Evolutionary conservation across 169 alveolate genomes (phyloP), one percentile per base, ranked within the genome.

Genomic region (Plasmodium gaboni): DNA sequence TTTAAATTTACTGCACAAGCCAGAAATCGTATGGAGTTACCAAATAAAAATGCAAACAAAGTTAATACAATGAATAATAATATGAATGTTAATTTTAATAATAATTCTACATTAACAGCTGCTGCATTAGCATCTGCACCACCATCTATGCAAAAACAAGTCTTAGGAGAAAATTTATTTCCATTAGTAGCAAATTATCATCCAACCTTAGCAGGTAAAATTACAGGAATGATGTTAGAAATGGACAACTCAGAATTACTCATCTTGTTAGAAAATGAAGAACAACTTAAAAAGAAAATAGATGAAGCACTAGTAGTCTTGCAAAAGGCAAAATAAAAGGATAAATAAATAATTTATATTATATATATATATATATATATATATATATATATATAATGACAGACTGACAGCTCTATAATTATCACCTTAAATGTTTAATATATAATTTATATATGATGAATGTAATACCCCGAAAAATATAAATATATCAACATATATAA

Each of bases 201-300:
- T 87, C 99, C 99, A 0, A 98, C 97, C 28, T 93, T 97, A 85
- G 99, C 99, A 1, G 99, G 98, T 8, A 97, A 97, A 91, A 97
- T 97, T 48, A 97, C 98, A 1, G 99, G 99, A 6, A 97, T 97
- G 99, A 97, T 97, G 99, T 92, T 97, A 69, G 99, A 97, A 89
- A 97, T 97, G 98, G 99, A 97, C 94, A 97, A 97, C 95, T 93
- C 94, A 61, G 99, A 97, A 94, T 94, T 97, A 59, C 80, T 97
- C 87, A 96, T 95, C 69, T 93, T 97, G 70, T 92, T 97, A 70
- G 98, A 95, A 72, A 93, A 96, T 80, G 98, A 96, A 51, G 93
- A 92, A 32, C 98, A 96, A 91, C 95, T 97, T 38, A 96, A 96
- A 89, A 96, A 94, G 88, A 97, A 97, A 88, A 97, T 96, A 48